A percentile compares a stretch with the other conserved stretches of the same genome.
phyloP scores from a whole-genome alignment of 2,329 filamentous ascomycete genomes.

The Neonectria ditissima region DNA sequence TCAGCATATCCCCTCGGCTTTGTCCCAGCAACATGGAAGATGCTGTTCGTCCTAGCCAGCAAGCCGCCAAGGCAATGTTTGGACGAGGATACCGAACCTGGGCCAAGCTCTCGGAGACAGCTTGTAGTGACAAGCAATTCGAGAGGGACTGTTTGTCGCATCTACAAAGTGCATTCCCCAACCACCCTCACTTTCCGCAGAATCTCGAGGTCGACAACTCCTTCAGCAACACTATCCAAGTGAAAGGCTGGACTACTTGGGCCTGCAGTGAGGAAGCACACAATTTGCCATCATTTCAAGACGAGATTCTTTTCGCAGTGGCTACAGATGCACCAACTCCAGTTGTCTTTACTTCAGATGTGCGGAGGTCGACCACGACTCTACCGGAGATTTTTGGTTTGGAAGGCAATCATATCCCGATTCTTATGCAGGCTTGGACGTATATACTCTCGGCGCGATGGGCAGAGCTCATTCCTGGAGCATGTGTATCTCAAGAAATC shows the following conservation, averaged over 20 bases:
- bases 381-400: slow-evolving; percentile 16
- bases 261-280: not conserved
- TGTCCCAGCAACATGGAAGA: not conserved
- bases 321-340: slow-evolving; percentile 17
- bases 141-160: not conserved
- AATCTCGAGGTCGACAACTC: not conserved
- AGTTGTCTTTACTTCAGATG: slow-evolving; percentile 18
- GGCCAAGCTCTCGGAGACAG: not conserved
- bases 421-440: slow-evolving; percentile 46
- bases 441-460: slow-evolving; percentile 48
- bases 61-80: not conserved
- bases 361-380: not conserved
- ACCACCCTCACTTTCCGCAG: not conserved
- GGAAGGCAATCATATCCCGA: slow-evolving; percentile 32
- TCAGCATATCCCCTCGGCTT: too few species aligned
- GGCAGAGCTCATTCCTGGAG: slow-evolving; percentile 46
- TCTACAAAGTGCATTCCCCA: not conserved
- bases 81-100: not conserved
- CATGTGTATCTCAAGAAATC: slow-evolving; percentile 6
- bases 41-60: not conserved
- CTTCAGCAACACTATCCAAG: not conserved
- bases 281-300: slow-evolving; percentile 21
- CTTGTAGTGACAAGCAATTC: not conserved
- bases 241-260: not conserved
- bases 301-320: slow-evolving; percentile 12